Evolutionary conservation across 768 basidiomycete species (phyloP), one percentile per base, ranked within the genome.

Genomic region (Tricholoma terreum): DNA sequence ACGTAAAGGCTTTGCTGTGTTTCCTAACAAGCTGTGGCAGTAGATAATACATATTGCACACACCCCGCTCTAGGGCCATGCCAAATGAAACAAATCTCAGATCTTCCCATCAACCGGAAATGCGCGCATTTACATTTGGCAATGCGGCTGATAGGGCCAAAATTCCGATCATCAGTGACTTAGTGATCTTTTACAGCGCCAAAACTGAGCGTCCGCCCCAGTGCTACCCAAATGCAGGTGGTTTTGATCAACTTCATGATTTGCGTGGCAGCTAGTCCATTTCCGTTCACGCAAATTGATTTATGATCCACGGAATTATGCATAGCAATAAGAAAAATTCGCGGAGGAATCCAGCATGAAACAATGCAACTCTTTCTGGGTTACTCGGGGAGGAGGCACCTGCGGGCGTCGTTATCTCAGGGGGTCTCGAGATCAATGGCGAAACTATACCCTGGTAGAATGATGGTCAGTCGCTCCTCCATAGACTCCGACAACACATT

Each of bases 161-260:
- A 56, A 50, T 35, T 56, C 55, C 55, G 55, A 56, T 56, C 55
- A 56, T 40, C 36, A 38, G 17, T 27, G 19, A 55, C 34, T 40
- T 24, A 38, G 17, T 27, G 19, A 55, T 46, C 22, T 21, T 43
- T 54, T 33, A 31, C 8, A 42, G 46, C 55, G 55, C 43, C 46
- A 49, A 49, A 49, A 49, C 30, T 49, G 27, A 49, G 43, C 12
- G 24, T 17, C 43, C 43, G 30, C 34, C 54, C 12, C 42, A 55
- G 33, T 24, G 11, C 45, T 36, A 34, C 46, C 43, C 54, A 33
- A 27, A 27, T 46, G 1, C 9, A n/a, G 48, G 6, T 17, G 9
- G 31, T 38, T 52, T 40, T 38, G 35, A 52, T 52, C 34, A 52
- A 38, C 40, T 52, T 35, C 35, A 53, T 43, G 46, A 56, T 49